phyloP scores from a whole-genome alignment of 441 rosid genomes.

The Daphne laureola region DNA sequence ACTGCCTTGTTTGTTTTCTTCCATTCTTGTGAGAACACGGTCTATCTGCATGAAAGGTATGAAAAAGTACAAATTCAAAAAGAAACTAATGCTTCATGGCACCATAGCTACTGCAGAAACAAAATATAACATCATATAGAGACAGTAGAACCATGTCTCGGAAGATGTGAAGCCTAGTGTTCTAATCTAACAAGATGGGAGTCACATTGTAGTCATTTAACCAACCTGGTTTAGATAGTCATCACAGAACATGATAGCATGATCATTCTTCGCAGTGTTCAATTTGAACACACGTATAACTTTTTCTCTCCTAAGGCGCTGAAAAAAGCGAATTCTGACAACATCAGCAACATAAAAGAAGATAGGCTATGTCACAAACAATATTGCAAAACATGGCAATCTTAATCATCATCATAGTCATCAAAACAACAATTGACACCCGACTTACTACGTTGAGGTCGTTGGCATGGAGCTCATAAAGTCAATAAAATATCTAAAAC shows the following conservation, averaged over 20 bases:
- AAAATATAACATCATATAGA: not conserved
- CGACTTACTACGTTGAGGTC: too few species aligned
- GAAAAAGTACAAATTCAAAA: not conserved
- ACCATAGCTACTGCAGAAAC: not conserved
- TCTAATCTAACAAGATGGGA: too few species aligned
- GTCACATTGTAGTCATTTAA: slow-evolving; percentile 2
- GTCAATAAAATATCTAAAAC: too few species aligned
- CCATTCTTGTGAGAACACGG: slow-evolving; percentile 52
- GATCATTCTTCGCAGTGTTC: slow-evolving; percentile 90
- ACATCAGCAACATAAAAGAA: not conserved
- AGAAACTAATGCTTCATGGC: too few species aligned
- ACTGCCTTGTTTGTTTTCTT: slow-evolving; percentile 47
- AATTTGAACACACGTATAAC: slow-evolving; percentile 76
- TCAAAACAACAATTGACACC: not conserved
- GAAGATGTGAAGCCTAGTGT: too few species aligned
- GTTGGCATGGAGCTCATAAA: too few species aligned
- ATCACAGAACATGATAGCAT: slow-evolving; percentile 76
- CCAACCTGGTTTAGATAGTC: slow-evolving; percentile 78
- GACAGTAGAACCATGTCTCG: not conserved
- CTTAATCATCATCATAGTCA: too few species aligned
- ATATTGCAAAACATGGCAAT: too few species aligned
- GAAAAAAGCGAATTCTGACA: slow-evolving; percentile 15
- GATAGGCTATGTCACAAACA: too few species aligned
- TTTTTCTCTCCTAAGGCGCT: slow-evolving; percentile 71
- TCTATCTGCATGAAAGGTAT: slow-evolving; percentile 40